Conservation (phyloP, 2,329 filamentous ascomycete genomes). For the Trichophyton verrucosum region DNA sequence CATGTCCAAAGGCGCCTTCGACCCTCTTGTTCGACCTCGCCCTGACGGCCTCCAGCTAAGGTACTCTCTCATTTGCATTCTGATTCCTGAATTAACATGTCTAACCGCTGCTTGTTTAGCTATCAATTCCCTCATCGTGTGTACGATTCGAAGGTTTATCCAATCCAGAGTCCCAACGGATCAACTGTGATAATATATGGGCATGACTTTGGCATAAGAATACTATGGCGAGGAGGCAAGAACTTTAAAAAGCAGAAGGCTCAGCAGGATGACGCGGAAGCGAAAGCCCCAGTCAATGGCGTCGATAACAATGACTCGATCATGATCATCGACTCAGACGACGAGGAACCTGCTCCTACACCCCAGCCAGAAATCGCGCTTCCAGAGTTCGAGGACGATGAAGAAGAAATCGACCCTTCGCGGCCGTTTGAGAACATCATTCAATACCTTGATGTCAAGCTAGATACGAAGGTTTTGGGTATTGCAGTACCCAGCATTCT, state of each 20-base stretch:
- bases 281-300: conserved; percentile 30
- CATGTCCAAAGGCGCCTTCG: conserved; percentile 10
- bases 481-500: conserved; percentile 39
- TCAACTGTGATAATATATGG: conserved; percentile 51
- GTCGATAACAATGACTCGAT: conserved; percentile 32
- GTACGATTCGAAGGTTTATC: conserved; percentile 46
- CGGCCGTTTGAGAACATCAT: conserved; percentile 43
- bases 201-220: conserved; percentile 44
- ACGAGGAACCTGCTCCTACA: conserved; percentile 38
- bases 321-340: conserved; percentile 46
- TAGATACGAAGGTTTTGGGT: conserved; percentile 42
- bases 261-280: conserved; percentile 13
- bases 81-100: neutral
- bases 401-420: conserved; percentile 46
- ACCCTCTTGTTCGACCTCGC: conserved; percentile 27
- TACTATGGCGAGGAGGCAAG: conserved; percentile 50
- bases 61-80: conserved; percentile 16
- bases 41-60: conserved; percentile 33
- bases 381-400: conserved; percentile 42
- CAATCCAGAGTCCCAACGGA: conserved; percentile 46
- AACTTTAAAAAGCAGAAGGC: conserved; percentile 30
- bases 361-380: conserved; percentile 16
- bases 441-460: conserved; percentile 42
- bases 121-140: conserved; percentile 49
- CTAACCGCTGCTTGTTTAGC: conserved; percentile 26